Percentiles rank a stretch among this genome's conserved stretches.
Conservation (phyloP, 768 basidiomycete genomes). For the Austroboletus eburneus region DNA sequence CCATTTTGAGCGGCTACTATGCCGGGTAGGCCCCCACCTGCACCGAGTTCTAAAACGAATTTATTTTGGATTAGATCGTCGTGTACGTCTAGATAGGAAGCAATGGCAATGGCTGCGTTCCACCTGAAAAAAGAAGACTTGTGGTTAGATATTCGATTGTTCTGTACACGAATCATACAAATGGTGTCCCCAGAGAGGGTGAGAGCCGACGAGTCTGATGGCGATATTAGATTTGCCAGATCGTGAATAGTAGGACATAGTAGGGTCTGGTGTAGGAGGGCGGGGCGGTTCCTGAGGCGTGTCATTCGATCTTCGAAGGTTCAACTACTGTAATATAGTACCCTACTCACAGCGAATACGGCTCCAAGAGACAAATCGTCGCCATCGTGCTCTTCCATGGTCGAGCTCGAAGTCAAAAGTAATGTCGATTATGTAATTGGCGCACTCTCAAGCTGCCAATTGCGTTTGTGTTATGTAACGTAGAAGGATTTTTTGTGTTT, state of each 20-base stretch:
- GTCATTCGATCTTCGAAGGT: no score
- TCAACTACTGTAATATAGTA: no score
- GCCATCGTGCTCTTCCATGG: slow-evolving; percentile 16
- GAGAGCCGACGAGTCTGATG: slow-evolving; percentile 72
- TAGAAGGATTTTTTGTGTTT: no score
- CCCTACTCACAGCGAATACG: slow-evolving; percentile 48
- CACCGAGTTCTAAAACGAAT: slow-evolving; percentile 83
- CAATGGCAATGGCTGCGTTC: slow-evolving; percentile 75
- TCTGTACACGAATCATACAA: slow-evolving; percentile 44
- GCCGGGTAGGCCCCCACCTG: slow-evolving; percentile 87
- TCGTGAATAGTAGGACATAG: slow-evolving; percentile 44
- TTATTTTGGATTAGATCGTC: slow-evolving; percentile 40
- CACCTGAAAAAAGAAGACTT: slow-evolving; percentile 46
- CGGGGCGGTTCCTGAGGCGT: slow-evolving; percentile 51
- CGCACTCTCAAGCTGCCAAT: no score
- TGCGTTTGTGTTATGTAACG: no score
- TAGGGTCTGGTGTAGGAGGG: slow-evolving; percentile 65
- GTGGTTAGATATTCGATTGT: no score
- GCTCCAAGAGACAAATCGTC: slow-evolving; percentile 38
- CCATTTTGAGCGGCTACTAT: slow-evolving; percentile 70
- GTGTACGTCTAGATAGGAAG: slow-evolving; percentile 62
- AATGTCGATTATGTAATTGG: no score
- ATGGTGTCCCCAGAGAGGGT: slow-evolving; percentile 80
- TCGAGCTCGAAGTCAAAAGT: background rate
- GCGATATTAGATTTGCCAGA: slow-evolving; percentile 33